Conservation (phyloP, 441 rosid species). For the Capsella rubella region DNA sequence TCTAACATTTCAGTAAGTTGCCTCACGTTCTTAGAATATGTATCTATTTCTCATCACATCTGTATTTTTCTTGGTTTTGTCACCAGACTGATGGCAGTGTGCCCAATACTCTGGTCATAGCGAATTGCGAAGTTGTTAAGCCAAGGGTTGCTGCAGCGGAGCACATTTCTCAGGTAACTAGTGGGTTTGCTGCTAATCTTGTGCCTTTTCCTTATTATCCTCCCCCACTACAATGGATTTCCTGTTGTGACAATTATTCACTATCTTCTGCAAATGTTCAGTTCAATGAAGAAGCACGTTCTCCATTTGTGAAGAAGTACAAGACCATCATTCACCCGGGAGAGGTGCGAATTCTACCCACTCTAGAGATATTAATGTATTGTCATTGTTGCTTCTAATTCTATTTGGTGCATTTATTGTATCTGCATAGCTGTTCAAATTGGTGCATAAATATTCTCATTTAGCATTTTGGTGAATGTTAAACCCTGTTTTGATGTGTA, state of each 20-base stretch:
- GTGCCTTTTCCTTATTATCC: background rate
- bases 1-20: conserved; percentile 2
- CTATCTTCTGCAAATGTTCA: conserved; percentile 41
- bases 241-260: background rate
- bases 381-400: background rate
- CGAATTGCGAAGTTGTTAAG: conserved; percentile 96
- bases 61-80: conserved; percentile 30
- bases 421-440: background rate
- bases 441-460: background rate
- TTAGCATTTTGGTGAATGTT: background rate
- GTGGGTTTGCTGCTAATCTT: background rate
- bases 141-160: conserved; percentile 98
- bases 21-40: background rate
- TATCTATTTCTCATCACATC: background rate
- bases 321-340: conserved; percentile 99
- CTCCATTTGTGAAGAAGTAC: conserved; percentile 98
- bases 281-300: conserved; percentile 99
- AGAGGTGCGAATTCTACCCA: conserved; percentile 64
- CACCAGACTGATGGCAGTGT: conserved; percentile 97
- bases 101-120: conserved; percentile 96
- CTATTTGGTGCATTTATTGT: background rate
- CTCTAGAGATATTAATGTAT: conserved; percentile 6
- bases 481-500: conserved; percentile 11
- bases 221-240: background rate
- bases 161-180: conserved; percentile 91